Percentiles rank a stretch among this genome's conserved stretches.
phyloP scores from a whole-genome alignment of 169 alveolate species.

The Hepatocystis sp. region DNA sequence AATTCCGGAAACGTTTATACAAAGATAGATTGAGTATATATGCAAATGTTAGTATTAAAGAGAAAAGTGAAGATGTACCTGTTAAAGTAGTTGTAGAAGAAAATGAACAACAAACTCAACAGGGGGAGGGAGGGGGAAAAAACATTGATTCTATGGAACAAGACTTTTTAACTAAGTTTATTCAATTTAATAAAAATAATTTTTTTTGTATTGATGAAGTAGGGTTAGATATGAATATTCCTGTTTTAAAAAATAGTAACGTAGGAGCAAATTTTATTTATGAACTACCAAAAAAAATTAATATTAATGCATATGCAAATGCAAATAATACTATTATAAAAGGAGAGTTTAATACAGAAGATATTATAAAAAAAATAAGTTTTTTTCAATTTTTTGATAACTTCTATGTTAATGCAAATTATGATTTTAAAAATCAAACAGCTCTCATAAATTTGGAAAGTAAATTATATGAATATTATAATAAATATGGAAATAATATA shows the following conservation, averaged over 20 bases:
- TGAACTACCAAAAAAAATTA: constrained; percentile 44
- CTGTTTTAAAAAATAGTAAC: constrained; percentile 54
- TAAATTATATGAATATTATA: constrained; percentile 62
- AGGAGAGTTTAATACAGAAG: constrained; percentile 68
- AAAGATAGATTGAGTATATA: constrained; percentile 60
- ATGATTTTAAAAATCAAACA: constrained; percentile 59
- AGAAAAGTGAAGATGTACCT: constrained; percentile 62
- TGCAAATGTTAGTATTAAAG: constrained; percentile 68
- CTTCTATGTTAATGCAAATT: constrained; percentile 65
- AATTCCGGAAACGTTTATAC: constrained; percentile 58
- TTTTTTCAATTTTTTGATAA: constrained; percentile 73
- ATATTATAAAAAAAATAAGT: constrained; percentile 48
- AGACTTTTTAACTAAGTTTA: constrained; percentile 46
- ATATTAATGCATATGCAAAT: constrained; percentile 72
- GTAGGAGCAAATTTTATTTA: constrained; percentile 64
- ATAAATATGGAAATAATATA: constrained; percentile 47
- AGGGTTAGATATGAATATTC: constrained; percentile 64
- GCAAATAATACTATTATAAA: constrained; percentile 56
- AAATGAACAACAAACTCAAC: constrained; percentile 19
- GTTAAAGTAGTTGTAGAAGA: constrained; percentile 45
- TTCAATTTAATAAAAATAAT: constrained; percentile 59
- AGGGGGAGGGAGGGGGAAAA: constrained; percentile 27
- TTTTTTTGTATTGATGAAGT: constrained; percentile 73
- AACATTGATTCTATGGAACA: constrained; percentile 4
- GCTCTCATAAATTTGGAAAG: constrained; percentile 71